A percentile compares a stretch with the other conserved stretches of the same genome.
Conservation (phyloP, 768 basidiomycete species). For the Lactarius vividus region DNA sequence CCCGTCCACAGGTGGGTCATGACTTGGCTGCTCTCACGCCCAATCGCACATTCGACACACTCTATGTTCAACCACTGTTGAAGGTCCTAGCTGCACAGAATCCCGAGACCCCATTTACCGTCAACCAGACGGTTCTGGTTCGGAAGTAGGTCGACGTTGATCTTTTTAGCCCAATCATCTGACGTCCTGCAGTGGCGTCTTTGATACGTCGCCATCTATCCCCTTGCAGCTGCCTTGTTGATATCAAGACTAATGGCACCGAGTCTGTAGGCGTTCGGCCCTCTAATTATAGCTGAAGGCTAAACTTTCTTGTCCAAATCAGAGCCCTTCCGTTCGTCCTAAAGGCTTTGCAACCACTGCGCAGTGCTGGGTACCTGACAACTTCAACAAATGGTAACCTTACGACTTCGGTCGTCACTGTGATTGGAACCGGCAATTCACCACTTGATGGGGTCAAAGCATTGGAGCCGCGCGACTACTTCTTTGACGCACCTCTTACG, state of each 20-base stretch:
- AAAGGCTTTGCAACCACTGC: slow-evolving; percentile 45
- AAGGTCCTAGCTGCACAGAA: slow-evolving; percentile 43
- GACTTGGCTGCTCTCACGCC: slow-evolving; percentile 43
- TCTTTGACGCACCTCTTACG: slow-evolving; percentile 53
- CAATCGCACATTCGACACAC: slow-evolving; percentile 45
- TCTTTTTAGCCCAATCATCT: not conserved
- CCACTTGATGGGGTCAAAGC: slow-evolving; percentile 46
- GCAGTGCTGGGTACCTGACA: slow-evolving; percentile 44
- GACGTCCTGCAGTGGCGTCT: slow-evolving; percentile 40
- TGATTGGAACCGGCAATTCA: slow-evolving; percentile 52
- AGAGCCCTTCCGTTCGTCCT: slow-evolving; percentile 47
- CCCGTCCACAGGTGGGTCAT: slow-evolving; percentile 42
- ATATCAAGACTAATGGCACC: slow-evolving; percentile 52
- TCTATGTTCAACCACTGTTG: slow-evolving; percentile 48
- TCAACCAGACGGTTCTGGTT: slow-evolving; percentile 37
- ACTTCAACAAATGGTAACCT: slow-evolving; percentile 44
- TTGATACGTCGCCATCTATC: slow-evolving; percentile 42
- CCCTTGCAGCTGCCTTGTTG: slow-evolving; percentile 49
- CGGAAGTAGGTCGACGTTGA: slow-evolving; percentile 39
- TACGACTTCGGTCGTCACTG: slow-evolving; percentile 39
- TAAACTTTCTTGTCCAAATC: not conserved
- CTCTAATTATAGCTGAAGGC: slow-evolving; percentile 3
- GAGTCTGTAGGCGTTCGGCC: slow-evolving; percentile 35
- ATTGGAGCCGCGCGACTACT: slow-evolving; percentile 46
- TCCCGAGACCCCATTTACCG: slow-evolving; percentile 42